A percentile compares a stretch with the other conserved stretches of the same genome.
Conservation (phyloP, 2,329 filamentous ascomycete genomes). For the Claviceps spartinae region DNA sequence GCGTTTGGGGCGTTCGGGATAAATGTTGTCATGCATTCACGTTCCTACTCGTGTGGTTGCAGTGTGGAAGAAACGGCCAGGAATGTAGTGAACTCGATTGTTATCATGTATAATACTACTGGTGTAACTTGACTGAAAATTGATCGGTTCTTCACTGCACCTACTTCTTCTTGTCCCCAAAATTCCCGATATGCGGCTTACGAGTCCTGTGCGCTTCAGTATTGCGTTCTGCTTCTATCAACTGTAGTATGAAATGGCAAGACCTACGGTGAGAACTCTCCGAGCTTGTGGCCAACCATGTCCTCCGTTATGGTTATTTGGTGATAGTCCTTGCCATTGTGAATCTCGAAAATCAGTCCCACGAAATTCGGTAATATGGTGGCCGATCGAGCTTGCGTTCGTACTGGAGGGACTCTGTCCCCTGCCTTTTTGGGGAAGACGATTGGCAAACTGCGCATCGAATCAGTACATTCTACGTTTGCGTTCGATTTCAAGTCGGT, state of each 20-base stretch:
- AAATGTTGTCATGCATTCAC: background rate
- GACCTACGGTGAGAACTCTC: constrained; percentile 78
- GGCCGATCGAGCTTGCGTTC: constrained; percentile 74
- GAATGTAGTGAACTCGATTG: background rate
- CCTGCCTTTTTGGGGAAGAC: constrained; percentile 43
- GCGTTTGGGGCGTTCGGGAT: background rate
- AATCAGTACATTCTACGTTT: constrained; percentile 5
- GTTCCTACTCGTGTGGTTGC: background rate
- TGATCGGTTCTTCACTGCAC: background rate
- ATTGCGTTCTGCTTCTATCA: background rate
- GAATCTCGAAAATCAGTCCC: constrained; percentile 74
- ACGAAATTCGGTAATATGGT: constrained; percentile 90
- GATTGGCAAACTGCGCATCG: constrained; percentile 43
- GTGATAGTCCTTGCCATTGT: constrained; percentile 81
- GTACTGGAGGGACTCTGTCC: constrained; percentile 57
- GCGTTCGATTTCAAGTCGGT: background rate
- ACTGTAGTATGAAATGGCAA: background rate
- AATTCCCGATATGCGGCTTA: constrained; percentile 45
- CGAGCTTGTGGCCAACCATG: constrained; percentile 92
- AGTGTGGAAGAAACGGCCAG: background rate
- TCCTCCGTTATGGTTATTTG: constrained; percentile 80
- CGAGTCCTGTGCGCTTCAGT: constrained; percentile 31
- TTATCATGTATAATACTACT: background rate
- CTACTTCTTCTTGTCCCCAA: constrained; percentile 33
- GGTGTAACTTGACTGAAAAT: background rate